Conservation (phyloP, 2,329 filamentous ascomycete species). For the Botryotinia narcissicola region DNA sequence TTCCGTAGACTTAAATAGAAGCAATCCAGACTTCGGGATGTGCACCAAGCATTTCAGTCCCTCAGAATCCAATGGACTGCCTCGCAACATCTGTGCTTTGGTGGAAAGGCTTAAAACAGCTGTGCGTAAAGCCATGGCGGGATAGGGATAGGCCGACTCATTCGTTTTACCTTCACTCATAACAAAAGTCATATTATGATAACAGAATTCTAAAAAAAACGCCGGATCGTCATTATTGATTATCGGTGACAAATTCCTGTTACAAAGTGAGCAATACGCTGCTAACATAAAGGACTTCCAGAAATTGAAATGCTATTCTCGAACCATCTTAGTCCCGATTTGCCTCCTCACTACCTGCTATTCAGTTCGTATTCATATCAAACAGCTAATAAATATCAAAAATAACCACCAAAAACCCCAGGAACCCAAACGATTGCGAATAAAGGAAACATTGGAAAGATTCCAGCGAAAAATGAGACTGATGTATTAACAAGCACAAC, state of each 20-base stretch:
- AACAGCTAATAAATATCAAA: conserved; percentile 26
- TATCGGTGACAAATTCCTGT: conserved; percentile 9
- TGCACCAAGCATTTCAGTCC: neutral
- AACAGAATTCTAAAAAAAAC: neutral
- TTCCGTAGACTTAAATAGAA: neutral
- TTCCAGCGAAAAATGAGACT: conserved; percentile 23
- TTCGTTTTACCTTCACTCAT: conserved; percentile 6
- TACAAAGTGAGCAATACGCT: conserved; percentile 7
- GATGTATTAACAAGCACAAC: conserved; percentile 72
- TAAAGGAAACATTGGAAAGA: conserved; percentile 22
- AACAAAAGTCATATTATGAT: neutral
- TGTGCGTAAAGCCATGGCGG: neutral
- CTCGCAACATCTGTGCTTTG: conserved; percentile 9
- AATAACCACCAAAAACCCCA: conserved; percentile 29
- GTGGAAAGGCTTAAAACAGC: conserved; percentile 13
- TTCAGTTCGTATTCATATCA: conserved; percentile 32
- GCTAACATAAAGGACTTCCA: neutral
- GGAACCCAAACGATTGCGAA: conserved; percentile 24
- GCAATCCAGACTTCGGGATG: neutral
- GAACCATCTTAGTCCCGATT: neutral
- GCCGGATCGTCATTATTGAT: neutral
- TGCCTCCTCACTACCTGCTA: conserved; percentile 7
- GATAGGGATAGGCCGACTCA: neutral
- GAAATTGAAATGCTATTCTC: conserved; percentile 5
- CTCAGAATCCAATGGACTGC: neutral